Evolutionary conservation across 2,329 filamentous ascomycete genomes (phyloP).

Genomic region (Alternaria longipes): DNA sequence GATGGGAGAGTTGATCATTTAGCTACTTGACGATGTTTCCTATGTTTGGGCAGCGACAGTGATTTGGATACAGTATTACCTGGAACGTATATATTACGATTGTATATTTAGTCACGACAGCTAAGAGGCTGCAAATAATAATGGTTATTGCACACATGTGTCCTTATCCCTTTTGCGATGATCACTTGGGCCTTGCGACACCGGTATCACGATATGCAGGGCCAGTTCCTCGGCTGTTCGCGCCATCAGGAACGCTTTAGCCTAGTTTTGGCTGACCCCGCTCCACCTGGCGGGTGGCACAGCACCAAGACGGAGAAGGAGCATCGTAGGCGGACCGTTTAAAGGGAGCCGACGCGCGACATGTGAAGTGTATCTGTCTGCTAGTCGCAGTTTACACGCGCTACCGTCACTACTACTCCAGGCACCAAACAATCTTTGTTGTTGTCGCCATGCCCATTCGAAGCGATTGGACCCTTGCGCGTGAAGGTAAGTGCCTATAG

Average conservation of each 20-base stretch:
- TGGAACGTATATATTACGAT: neutral
- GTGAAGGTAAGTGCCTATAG: slow-evolving; percentile 45
- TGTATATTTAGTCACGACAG: slow-evolving; percentile 4
- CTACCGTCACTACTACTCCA: neutral
- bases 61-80: slow-evolving; percentile 4
- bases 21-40: slow-evolving; percentile 2
- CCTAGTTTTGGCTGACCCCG: slow-evolving; percentile 6
- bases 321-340: slow-evolving; percentile 4
- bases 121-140: neutral
- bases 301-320: slow-evolving; percentile 1
- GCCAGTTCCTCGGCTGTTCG: slow-evolving; percentile 9
- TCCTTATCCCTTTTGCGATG: neutral
- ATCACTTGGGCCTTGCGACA: neutral
- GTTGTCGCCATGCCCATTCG: slow-evolving; percentile 46
- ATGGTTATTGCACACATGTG: neutral
- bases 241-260: neutral
- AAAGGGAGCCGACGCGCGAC: slow-evolving; percentile 1
- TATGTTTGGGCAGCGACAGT: slow-evolving; percentile 7
- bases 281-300: neutral
- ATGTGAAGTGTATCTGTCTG: neutral
- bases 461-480: slow-evolving; percentile 50
- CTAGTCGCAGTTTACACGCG: slow-evolving; percentile 3
- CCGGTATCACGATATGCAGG: neutral
- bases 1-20: neutral
- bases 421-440: neutral